These are phyloP conservation scores for Leucosporidium scottii DNA, from an alignment of 768 basidiomycete genomes.

Conservation along the genomic window DNA sequence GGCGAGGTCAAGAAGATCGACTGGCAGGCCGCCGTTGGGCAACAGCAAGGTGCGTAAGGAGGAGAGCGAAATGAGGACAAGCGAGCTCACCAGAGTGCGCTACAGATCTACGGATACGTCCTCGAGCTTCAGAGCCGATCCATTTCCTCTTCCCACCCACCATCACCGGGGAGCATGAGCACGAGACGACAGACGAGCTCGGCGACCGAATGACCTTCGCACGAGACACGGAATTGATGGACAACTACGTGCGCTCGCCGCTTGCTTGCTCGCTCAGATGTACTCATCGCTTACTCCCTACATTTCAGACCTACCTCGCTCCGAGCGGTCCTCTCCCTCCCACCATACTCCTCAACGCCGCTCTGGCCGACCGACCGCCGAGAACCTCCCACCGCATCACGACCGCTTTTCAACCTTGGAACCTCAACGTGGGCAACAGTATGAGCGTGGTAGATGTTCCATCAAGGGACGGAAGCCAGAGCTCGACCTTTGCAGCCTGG, in stretches of 20 bases:
- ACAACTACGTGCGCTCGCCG: neutral
- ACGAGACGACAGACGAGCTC: conserved; percentile 7
- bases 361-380: neutral
- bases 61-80: neutral
- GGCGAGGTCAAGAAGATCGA: conserved; percentile 8
- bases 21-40: conserved; percentile 1
- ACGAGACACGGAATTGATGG: neutral
- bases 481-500: conserved; percentile 6
- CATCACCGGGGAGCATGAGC: neutral
- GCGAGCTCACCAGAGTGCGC: fast-evolving
- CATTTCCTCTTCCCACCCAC: neutral
- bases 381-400: neutral
- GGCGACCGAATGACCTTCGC: conserved; percentile 4
- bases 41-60: conserved; percentile 4
- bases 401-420: neutral
- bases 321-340: conserved; percentile 15
- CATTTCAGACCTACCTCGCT: neutral
- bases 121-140: neutral
- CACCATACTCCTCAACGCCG: conserved; percentile 19
- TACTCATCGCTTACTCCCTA: neutral
- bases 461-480: neutral
- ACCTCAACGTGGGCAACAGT: conserved; percentile 19
- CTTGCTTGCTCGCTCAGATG: neutral
- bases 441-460: neutral
- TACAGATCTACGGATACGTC: conserved; percentile 9